phyloP scores from a whole-genome alignment of 2,329 filamentous ascomycete species.

The Cercospora brassicicola region DNA sequence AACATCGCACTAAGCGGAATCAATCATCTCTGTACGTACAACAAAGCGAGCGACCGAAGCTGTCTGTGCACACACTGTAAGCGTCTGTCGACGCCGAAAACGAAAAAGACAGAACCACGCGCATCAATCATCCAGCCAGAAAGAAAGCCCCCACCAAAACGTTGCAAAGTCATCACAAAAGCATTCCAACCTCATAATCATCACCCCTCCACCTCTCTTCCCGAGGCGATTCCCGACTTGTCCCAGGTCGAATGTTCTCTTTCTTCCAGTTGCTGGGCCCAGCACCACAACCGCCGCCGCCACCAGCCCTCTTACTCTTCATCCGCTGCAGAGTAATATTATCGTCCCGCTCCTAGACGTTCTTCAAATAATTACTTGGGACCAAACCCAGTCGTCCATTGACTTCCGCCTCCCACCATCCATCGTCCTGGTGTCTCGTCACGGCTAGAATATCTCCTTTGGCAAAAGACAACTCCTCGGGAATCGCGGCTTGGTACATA shows the following conservation, averaged over 20 bases:
- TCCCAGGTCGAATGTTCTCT: slow-evolving; percentile 4
- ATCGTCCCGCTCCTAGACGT: slow-evolving; percentile 44
- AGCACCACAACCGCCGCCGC: background rate
- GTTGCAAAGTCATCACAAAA: background rate
- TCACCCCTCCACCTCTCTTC: background rate
- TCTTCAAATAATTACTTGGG: slow-evolving; percentile 67
- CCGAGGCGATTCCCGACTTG: background rate
- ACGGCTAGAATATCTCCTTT: slow-evolving; percentile 93
- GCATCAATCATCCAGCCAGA: background rate
- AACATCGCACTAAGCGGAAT: background rate
- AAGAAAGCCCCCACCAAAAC: background rate
- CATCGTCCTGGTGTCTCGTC: slow-evolving; percentile 88
- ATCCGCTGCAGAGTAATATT: background rate
- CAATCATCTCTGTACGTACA: background rate
- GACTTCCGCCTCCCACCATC: slow-evolving; percentile 98
- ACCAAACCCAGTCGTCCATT: slow-evolving; percentile 67
- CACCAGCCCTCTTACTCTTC: background rate
- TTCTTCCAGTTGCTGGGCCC: background rate
- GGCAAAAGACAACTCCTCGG: slow-evolving; percentile 86
- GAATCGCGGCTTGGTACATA: slow-evolving; percentile 89
- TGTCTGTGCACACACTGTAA: background rate
- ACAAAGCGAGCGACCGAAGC: background rate
- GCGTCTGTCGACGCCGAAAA: background rate
- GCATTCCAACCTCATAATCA: slow-evolving; percentile 2
- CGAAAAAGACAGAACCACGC: background rate